Percentiles rank a stretch among this genome's conserved stretches.
Conservation (phyloP, 768 basidiomycete genomes). For the Lentinula aciculospora region DNA sequence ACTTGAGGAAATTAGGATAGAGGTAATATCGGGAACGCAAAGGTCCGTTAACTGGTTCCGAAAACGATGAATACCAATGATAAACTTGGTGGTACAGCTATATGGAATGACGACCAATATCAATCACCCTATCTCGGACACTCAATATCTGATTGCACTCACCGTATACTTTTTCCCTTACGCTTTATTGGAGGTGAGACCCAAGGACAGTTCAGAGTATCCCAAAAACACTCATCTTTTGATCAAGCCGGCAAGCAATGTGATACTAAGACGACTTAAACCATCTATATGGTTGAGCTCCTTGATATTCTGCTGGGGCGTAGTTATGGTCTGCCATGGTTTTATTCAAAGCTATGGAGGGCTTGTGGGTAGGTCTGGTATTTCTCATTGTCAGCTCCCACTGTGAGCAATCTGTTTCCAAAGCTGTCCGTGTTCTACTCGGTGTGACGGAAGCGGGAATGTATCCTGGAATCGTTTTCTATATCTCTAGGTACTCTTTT, state of each 20-base stretch:
- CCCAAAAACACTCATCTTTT: not conserved
- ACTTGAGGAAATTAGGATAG: slow-evolving; percentile 24
- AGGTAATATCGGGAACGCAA: slow-evolving; percentile 70
- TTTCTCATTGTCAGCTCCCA: not conserved
- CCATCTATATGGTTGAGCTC: slow-evolving; percentile 64
- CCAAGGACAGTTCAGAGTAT: not conserved
- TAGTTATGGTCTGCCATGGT: slow-evolving; percentile 52
- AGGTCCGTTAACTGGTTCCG: slow-evolving; percentile 31
- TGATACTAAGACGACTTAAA: slow-evolving; percentile 49
- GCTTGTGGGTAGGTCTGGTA: slow-evolving; percentile 42
- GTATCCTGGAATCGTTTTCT: slow-evolving; percentile 57
- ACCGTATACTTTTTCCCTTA: slow-evolving; percentile 78
- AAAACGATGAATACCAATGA: not conserved
- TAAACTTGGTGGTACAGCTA: slow-evolving; percentile 29
- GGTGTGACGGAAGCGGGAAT: slow-evolving; percentile 57
- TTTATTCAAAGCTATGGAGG: slow-evolving; percentile 55
- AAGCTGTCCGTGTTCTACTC: slow-evolving; percentile 58
- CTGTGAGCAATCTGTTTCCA: not conserved
- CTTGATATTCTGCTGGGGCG: slow-evolving; percentile 44
- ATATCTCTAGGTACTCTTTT: slow-evolving; percentile 47
- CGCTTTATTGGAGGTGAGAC: slow-evolving; percentile 57
- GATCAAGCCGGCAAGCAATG: slow-evolving; percentile 54
- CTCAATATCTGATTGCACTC: slow-evolving; percentile 61
- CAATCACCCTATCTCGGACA: slow-evolving; percentile 42
- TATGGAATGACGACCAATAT: slow-evolving; percentile 54